phyloP scores from a whole-genome alignment of 345 rosid genomes.

The Eutrema heterophyllum region DNA sequence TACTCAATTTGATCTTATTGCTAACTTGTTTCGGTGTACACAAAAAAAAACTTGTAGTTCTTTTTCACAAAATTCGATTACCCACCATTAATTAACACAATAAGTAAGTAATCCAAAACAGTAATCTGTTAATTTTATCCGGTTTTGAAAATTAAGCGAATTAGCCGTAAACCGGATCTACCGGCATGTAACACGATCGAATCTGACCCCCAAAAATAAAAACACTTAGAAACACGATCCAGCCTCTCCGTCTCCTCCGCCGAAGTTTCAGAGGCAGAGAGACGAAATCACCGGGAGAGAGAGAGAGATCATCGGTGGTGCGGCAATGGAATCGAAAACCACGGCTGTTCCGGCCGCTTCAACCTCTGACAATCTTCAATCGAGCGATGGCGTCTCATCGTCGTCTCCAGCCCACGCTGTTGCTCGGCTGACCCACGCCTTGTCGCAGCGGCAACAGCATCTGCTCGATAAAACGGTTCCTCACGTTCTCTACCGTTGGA shows the following conservation, averaged over 20 bases:
- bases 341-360: slow-evolving; percentile 11
- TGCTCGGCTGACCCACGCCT: slow-evolving; percentile 32
- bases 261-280: slow-evolving; percentile 1
- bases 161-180: background rate
- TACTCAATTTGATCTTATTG: background rate
- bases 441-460: slow-evolving; percentile 49
- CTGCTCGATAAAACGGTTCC: slow-evolving; percentile 63
- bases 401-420: slow-evolving; percentile 32
- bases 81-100: background rate
- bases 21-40: slow-evolving; percentile 7
- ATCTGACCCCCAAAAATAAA: background rate
- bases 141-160: background rate
- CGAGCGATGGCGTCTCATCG: slow-evolving; percentile 25
- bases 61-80: background rate
- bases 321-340: slow-evolving; percentile 35
- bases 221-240: background rate
- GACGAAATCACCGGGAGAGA: background rate
- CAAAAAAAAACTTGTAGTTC: background rate
- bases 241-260: slow-evolving; percentile 16
- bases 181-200: background rate
- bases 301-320: background rate
- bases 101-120: background rate
- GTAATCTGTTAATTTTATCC: background rate
- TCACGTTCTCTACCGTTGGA: slow-evolving; percentile 50
- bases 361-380: background rate